Evolutionary conservation across 2,329 filamentous ascomycete species (phyloP).

Genomic region (Sarocladium kiliense): DNA sequence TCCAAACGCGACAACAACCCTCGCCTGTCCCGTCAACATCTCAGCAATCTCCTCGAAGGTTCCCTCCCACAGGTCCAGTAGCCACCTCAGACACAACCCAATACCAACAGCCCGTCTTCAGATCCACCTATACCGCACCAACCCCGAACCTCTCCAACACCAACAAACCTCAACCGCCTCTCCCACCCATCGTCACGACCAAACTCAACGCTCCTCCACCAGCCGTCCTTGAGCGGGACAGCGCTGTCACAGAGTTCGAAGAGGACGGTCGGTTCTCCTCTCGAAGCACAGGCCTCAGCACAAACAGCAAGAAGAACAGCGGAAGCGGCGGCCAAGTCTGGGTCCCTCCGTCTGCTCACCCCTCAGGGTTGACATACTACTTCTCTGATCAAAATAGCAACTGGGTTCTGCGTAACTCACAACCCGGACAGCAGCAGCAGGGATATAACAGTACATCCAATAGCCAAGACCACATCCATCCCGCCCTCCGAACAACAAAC

Average conservation of each 20-base stretch:
- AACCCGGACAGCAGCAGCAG: constrained; percentile 4
- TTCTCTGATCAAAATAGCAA: constrained; percentile 48
- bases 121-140: constrained; percentile 1
- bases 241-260: constrained; percentile 48
- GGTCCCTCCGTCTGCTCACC: constrained; percentile 43
- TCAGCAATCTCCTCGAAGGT: not conserved
- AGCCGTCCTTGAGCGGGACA: constrained; percentile 26
- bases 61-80: not conserved
- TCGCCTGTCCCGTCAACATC: not conserved
- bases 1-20: not conserved
- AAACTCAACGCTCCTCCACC: constrained; percentile 18
- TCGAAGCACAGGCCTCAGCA: not conserved
- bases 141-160: not conserved
- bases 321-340: constrained; percentile 38
- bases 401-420: constrained; percentile 37
- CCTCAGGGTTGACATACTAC: constrained; percentile 41
- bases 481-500: constrained; percentile 1
- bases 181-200: constrained; percentile 20
- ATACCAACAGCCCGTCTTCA: constrained; percentile 6
- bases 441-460: not conserved
- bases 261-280: constrained; percentile 38
- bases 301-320: not conserved
- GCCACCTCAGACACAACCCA: not conserved
- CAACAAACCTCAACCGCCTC: constrained; percentile 9
- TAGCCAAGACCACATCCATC: not conserved